Evolutionary conservation across 1,139 yeast genomes (phyloP).

Genomic region (Saccharomycopsis hybrid): DNA sequence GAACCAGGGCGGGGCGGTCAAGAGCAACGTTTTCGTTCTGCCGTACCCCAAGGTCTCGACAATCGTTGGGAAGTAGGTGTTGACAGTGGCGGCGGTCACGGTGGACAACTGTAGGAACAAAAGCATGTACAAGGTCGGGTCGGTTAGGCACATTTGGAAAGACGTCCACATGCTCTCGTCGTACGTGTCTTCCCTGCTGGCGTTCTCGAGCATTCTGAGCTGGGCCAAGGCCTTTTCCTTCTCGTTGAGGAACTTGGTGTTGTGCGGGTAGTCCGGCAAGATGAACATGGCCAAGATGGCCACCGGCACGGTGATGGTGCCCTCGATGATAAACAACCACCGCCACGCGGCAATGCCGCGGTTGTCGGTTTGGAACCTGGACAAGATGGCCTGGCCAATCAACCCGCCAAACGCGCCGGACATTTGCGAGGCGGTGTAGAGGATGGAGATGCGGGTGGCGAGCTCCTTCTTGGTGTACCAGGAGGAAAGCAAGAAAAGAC

Average conservation of each 20-base stretch:
- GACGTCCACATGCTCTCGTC: conserved; percentile 9
- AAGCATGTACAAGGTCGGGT: conserved; percentile 30
- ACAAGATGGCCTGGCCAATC: conserved; percentile 40
- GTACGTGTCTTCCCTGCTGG: conserved; percentile 12
- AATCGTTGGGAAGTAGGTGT: conserved; percentile 44
- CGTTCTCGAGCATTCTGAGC: conserved; percentile 14
- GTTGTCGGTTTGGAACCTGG: conserved; percentile 25
- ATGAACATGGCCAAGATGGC: conserved; percentile 27
- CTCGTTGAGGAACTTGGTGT: conserved; percentile 13
- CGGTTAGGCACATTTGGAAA: no score
- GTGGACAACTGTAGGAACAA: conserved; percentile 37
- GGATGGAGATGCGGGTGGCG: conserved; percentile 48
- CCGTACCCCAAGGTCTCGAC: conserved; percentile 47
- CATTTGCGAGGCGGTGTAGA: conserved; percentile 52
- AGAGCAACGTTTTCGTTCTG: conserved; percentile 43
- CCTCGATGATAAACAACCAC: conserved; percentile 58
- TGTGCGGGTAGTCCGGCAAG: conserved; percentile 18
- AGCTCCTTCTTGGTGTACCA: conserved; percentile 47
- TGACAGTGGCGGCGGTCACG: conserved; percentile 19
- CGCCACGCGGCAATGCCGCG: conserved; percentile 44
- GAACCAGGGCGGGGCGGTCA: conserved; percentile 57
- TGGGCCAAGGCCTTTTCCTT: conserved; percentile 19
- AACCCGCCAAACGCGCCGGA: conserved; percentile 59
- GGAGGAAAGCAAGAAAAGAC: conserved; percentile 41
- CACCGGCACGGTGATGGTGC: conserved; percentile 48